Evolutionary conservation across 805 yeast genomes (phyloP).

Genomic region (Candida cerambycidarum): DNA sequence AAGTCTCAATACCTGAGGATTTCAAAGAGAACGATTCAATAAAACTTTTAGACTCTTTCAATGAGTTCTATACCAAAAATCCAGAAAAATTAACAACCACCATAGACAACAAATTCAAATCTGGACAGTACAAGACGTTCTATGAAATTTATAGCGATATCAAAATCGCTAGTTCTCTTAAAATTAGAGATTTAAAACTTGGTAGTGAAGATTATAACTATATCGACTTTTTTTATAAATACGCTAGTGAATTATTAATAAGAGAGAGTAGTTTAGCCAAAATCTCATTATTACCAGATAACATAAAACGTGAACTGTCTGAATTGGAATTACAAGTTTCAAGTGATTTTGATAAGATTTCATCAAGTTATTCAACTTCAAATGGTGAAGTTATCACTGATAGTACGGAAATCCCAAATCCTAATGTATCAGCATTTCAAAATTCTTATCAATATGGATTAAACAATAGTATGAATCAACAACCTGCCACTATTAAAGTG

Average conservation of each 20-base stretch:
- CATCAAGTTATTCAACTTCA: slow-evolving; percentile 48
- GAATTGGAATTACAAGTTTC: slow-evolving; percentile 44
- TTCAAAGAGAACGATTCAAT: slow-evolving; percentile 49
- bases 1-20: slow-evolving; percentile 36
- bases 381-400: slow-evolving; percentile 60
- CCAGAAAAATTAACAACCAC: slow-evolving; percentile 34
- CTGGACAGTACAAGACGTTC: slow-evolving; percentile 44
- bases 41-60: slow-evolving; percentile 43
- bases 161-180: slow-evolving; percentile 51
- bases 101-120: slow-evolving; percentile 40
- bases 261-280: slow-evolving; percentile 57
- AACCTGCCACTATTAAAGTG: slow-evolving; percentile 54
- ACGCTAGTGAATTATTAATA: slow-evolving; percentile 59
- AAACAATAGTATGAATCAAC: slow-evolving; percentile 14
- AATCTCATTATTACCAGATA: slow-evolving; percentile 18
- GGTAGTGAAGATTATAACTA: slow-evolving; percentile 50
- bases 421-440: slow-evolving; percentile 18
- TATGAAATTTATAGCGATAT: slow-evolving; percentile 68
- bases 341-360: slow-evolving; percentile 61
- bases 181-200: slow-evolving; percentile 46
- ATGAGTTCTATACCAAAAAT: slow-evolving; percentile 31
- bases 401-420: slow-evolving; percentile 33
- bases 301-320: neutral
- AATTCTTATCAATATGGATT: slow-evolving; percentile 12
- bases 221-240: slow-evolving; percentile 63